Base-by-base conservation (phyloP, 176 grass and related monocot genomes). In the Avena atlantica region DNA sequence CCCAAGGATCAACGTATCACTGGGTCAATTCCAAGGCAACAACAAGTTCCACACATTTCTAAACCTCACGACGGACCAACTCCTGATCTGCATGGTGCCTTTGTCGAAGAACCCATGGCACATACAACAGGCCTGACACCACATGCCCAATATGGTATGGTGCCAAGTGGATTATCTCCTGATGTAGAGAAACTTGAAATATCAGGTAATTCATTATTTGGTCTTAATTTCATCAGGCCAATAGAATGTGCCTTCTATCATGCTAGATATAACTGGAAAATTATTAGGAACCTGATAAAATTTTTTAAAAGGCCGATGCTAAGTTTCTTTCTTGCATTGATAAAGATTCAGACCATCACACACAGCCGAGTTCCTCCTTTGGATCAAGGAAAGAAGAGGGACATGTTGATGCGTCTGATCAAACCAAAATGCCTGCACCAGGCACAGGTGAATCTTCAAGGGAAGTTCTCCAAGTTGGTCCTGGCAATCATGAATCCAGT, bases 381-480 rank as follows among this genome's bases (percentile, higher is more conserved):
- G 52, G 34, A 88, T 55, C 73, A 64, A 88, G 62, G 51, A 77
- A 61, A 78, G 71, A 68, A 50, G 51, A 78, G 52, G 12, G 12
- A 19, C 3, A 51, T 83, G 50, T 21, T 83, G 80, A 9, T 5
- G 3, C 37, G 24, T 64, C 24, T 60, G 63, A 60, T 51, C 37
- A 88, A 78, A 34, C 13, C 31, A 45, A 4, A 52, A 50, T 25
- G 12, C 20, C 63, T 36, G n/a, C 24, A 58, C 64, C 74, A 51
- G 61, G 19, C 76, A 20, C 61, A 49, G 82, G 72, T 59, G 31
- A 70, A 42, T 6, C 29, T 75, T 75, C 40, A 29, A 1, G 2
- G 5, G 74, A 82, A 21, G 60, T 19, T 67, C 79, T 44, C n/a
- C 6, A 76, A 82, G 4, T 61, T 42, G n/a, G 76, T 50, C 76